Conservation (phyloP, 2,329 filamentous ascomycete genomes). For the Rutstroemia sp. region DNA sequence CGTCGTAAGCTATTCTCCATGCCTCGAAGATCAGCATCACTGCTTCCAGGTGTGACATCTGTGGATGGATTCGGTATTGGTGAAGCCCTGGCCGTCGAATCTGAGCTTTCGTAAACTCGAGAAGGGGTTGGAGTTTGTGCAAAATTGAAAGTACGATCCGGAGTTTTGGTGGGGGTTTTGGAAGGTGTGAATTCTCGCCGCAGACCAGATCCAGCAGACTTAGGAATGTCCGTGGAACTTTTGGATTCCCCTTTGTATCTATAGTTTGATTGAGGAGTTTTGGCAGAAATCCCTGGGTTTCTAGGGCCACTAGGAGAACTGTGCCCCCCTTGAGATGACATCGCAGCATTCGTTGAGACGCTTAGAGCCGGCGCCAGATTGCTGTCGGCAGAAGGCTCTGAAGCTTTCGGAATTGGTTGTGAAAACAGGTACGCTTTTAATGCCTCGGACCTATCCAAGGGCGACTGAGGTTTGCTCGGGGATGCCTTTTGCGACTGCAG, state of each 20-base stretch:
- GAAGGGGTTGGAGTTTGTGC: slow-evolving; percentile 19
- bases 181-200: slow-evolving; percentile 29
- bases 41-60: slow-evolving; percentile 16
- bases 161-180: slow-evolving; percentile 24
- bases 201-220: slow-evolving; percentile 25
- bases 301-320: slow-evolving; percentile 10
- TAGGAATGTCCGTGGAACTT: slow-evolving; percentile 6
- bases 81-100: slow-evolving; percentile 10
- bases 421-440: slow-evolving; percentile 51
- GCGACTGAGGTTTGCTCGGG: slow-evolving; percentile 11
- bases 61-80: slow-evolving; percentile 13
- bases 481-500: slow-evolving; percentile 6
- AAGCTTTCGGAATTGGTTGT: slow-evolving; percentile 16
- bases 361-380: slow-evolving; percentile 5
- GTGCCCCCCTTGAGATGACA: slow-evolving; percentile 7
- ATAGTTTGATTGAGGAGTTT: slow-evolving; percentile 13
- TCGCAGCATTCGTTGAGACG: slow-evolving; percentile 4
- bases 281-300: slow-evolving; percentile 10
- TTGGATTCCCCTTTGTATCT: slow-evolving; percentile 13
- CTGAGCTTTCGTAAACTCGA: slow-evolving; percentile 15
- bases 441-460: slow-evolving; percentile 39
- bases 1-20: slow-evolving; percentile 30
- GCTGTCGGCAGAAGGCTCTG: slow-evolving; percentile 9
- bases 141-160: slow-evolving; percentile 17
- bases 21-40: slow-evolving; percentile 22